Percentiles rank a stretch among this genome's conserved stretches.
These are phyloP conservation scores for Aspergillus fumigatus DNA, from an alignment of 2,329 filamentous ascomycete species.

Conservation along the genomic window DNA sequence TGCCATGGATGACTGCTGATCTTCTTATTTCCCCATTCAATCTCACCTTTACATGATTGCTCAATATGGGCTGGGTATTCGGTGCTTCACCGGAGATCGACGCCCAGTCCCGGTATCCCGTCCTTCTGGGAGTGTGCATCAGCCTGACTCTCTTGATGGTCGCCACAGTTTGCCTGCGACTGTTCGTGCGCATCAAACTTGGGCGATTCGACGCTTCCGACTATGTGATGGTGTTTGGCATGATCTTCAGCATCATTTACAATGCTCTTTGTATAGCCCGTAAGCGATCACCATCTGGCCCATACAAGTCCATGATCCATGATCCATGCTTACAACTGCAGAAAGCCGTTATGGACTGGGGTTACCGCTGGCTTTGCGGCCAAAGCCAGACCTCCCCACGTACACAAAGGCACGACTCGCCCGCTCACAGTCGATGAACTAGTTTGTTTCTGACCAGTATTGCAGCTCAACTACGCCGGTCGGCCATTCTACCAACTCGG, in stretches of 20 bases:
- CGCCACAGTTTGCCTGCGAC: conserved; percentile 37
- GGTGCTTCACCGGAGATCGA: conserved; percentile 48
- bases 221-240: conserved; percentile 37
- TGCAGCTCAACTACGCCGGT: conserved; percentile 49
- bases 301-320: neutral
- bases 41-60: neutral
- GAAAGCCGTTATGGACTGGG: conserved; percentile 54
- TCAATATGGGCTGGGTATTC: conserved; percentile 48
- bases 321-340: conserved; percentile 18
- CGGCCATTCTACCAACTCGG: conserved; percentile 53
- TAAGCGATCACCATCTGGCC: conserved; percentile 27
- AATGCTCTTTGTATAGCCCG: conserved; percentile 49
- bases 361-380: conserved; percentile 43
- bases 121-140: conserved; percentile 49
- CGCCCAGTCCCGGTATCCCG: conserved; percentile 44
- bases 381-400: conserved; percentile 39
- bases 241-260: conserved; percentile 48
- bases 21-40: neutral
- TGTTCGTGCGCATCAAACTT: conserved; percentile 41
- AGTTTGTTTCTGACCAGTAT: neutral
- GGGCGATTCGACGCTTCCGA: conserved; percentile 48
- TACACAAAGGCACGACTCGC: conserved; percentile 39
- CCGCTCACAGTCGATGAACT: neutral
- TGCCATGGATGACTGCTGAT: neutral
- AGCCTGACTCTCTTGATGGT: conserved; percentile 43